Percentiles rank a stretch among this genome's conserved stretches.
These are phyloP conservation scores for Pseudonitzschia multistriata DNA, from an alignment of 108 stramenopile genomes.

Conservation along the genomic window DNA sequence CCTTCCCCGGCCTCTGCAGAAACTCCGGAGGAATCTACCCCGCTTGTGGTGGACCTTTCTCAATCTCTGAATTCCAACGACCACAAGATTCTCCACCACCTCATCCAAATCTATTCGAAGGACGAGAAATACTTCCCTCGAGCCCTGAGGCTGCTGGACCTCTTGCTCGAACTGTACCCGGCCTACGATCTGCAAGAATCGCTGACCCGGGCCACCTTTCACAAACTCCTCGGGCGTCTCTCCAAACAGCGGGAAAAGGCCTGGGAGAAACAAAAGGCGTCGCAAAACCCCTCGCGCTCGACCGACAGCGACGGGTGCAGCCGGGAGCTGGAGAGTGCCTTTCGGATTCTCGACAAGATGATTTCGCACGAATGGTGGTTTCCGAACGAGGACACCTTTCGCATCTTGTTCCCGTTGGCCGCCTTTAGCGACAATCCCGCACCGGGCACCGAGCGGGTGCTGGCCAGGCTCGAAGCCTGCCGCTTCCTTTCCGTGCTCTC, in stretches of 20 bases:
- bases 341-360: constrained; percentile 27
- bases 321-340: constrained; percentile 10
- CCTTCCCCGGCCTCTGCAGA: background rate
- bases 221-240: background rate
- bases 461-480: constrained; percentile 21
- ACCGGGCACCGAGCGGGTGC: constrained; percentile 20
- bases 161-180: constrained; percentile 2
- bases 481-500: background rate
- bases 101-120: constrained; percentile 21
- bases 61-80: constrained; percentile 12
- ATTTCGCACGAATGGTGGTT: constrained; percentile 18
- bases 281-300: background rate
- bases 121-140: constrained; percentile 8
- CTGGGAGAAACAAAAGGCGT: background rate
- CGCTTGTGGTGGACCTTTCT: background rate
- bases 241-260: background rate
- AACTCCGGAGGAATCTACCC: background rate
- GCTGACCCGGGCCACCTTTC: constrained; percentile 24
- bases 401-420: constrained; percentile 19
- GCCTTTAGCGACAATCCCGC: constrained; percentile 9
- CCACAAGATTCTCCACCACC: constrained; percentile 4
- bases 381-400: constrained; percentile 28
- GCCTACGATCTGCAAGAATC: constrained; percentile 24
- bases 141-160: constrained; percentile 17
- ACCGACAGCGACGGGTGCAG: background rate